Percentiles rank a stretch among this genome's conserved stretches.
These are phyloP conservation scores for Pleurotus eryngii DNA, from an alignment of 768 basidiomycete genomes.

Conservation along the genomic window DNA sequence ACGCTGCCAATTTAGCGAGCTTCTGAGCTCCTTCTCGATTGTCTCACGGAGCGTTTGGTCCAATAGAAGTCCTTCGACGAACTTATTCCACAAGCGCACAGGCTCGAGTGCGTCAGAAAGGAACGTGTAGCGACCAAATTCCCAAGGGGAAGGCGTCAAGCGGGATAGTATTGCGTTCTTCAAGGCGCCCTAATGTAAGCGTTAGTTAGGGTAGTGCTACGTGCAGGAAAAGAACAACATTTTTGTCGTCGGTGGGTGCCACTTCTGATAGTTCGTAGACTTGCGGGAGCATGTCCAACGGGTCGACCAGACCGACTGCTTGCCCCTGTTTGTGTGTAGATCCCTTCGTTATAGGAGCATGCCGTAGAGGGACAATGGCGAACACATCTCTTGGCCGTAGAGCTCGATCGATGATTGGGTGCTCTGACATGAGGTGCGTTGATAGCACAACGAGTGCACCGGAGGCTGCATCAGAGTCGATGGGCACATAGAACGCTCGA, in stretches of 20 bases:
- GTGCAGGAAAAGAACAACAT: slow-evolving; percentile 12
- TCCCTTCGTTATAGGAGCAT: slow-evolving; percentile 39
- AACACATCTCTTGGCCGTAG: slow-evolving; percentile 41
- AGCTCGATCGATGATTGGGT: slow-evolving; percentile 27
- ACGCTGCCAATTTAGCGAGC: slow-evolving; percentile 45
- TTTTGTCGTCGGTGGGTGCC: slow-evolving; percentile 4
- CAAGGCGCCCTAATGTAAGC: slow-evolving; percentile 19
- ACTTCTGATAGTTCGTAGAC: slow-evolving; percentile 32
- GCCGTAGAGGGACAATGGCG: slow-evolving; percentile 43
- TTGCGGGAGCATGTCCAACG: slow-evolving; percentile 52
- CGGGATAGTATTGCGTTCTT: slow-evolving; percentile 26
- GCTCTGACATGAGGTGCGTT: slow-evolving; percentile 30
- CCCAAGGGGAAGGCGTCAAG: slow-evolving; percentile 35
- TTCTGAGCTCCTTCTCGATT: slow-evolving; percentile 40
- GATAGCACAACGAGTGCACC: slow-evolving; percentile 40
- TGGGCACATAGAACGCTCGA: slow-evolving; percentile 37
- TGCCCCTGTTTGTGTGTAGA: slow-evolving; percentile 31
- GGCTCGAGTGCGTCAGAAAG: slow-evolving; percentile 30
- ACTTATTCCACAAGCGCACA: slow-evolving; percentile 38
- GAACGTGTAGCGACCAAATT: slow-evolving; percentile 25
- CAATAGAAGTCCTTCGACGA: slow-evolving; percentile 34
- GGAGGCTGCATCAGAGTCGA: slow-evolving; percentile 19
- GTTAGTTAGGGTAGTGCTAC: not conserved
- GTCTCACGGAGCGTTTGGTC: slow-evolving; percentile 25
- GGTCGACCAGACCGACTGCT: slow-evolving; percentile 47